phyloP scores from a whole-genome alignment of 2,329 filamentous ascomycete genomes.

The Chaetothyriales sp. region DNA sequence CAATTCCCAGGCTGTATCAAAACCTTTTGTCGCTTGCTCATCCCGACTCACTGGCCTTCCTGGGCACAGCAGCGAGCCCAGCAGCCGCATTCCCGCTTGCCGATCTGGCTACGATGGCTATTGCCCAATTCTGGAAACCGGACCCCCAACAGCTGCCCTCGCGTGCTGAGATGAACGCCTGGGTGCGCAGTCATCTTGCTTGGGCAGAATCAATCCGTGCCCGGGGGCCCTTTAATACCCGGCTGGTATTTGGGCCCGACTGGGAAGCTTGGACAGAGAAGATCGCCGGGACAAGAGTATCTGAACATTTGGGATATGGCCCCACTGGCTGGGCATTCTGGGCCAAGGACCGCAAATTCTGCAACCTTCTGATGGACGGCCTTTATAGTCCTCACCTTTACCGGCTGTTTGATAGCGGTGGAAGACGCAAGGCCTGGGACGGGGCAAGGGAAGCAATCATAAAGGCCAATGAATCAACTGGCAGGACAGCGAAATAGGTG shows the following conservation, averaged over 20 bases:
- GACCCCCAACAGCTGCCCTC: slow-evolving; percentile 12
- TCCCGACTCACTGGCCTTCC: slow-evolving; percentile 21
- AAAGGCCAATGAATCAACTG: slow-evolving; percentile 8
- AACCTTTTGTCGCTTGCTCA: slow-evolving; percentile 20
- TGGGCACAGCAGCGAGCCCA: slow-evolving; percentile 10
- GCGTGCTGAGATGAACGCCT: slow-evolving; percentile 18
- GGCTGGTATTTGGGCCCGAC: slow-evolving; percentile 8
- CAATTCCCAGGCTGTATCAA: slow-evolving; percentile 19
- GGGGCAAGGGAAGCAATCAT: slow-evolving; percentile 19
- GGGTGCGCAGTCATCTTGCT: slow-evolving; percentile 9
- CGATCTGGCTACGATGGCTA: slow-evolving; percentile 20
- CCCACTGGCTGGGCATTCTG: slow-evolving; percentile 23
- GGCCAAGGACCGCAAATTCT: slow-evolving; percentile 21
- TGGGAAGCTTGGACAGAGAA: slow-evolving; percentile 21
- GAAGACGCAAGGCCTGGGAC: slow-evolving; percentile 19
- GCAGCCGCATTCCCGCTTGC: slow-evolving; percentile 18
- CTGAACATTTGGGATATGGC: slow-evolving; percentile 21
- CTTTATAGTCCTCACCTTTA: slow-evolving; percentile 22
- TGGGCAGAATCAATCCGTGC: slow-evolving; percentile 10
- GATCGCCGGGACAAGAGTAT: slow-evolving; percentile 21
- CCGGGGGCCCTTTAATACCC: slow-evolving; percentile 9
- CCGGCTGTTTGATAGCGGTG: slow-evolving; percentile 23
- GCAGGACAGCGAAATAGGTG: background rate
- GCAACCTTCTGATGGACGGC: slow-evolving; percentile 21
- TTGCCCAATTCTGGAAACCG: slow-evolving; percentile 22